Evolutionary conservation across 2,329 filamentous ascomycete species (phyloP).

Genomic region (Oidium heveae): DNA sequence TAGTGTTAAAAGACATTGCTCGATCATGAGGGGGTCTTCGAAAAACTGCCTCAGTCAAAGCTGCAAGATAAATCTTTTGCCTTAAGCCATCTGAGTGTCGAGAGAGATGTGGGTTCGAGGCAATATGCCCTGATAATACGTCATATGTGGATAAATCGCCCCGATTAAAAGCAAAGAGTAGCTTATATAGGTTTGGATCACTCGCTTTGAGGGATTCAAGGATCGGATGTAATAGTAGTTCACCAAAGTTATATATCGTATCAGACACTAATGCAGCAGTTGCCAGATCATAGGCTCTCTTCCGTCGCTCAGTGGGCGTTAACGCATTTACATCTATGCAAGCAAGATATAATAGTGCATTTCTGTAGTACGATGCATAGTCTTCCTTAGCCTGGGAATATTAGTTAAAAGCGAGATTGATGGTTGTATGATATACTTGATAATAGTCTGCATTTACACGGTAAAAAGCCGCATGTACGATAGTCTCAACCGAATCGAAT

Average conservation of each 20-base stretch:
- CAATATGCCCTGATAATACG: slow-evolving; percentile 54
- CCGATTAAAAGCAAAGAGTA: slow-evolving; percentile 95
- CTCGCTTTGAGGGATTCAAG: slow-evolving; percentile 61
- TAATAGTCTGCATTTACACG: slow-evolving; percentile 87
- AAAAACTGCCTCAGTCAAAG: slow-evolving; percentile 89
- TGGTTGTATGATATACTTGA: slow-evolving; percentile 29
- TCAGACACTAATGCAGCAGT: slow-evolving; percentile 82
- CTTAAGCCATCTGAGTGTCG: slow-evolving; percentile 66
- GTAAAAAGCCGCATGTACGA: slow-evolving; percentile 93
- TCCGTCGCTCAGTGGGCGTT: slow-evolving; percentile 46
- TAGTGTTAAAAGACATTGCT: slow-evolving; percentile 74
- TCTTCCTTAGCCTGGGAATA: slow-evolving; percentile 45
- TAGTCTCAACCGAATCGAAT: slow-evolving; percentile 85
- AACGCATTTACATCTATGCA: slow-evolving; percentile 70
- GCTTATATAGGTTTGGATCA: slow-evolving; percentile 71
- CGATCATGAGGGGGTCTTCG: slow-evolving; percentile 85
- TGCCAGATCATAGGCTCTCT: slow-evolving; percentile 74
- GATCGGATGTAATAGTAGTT: slow-evolving; percentile 92
- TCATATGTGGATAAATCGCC: slow-evolving; percentile 80
- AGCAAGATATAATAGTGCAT: slow-evolving; percentile 87
- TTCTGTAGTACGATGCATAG: slow-evolving; percentile 92
- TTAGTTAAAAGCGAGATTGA: background rate
- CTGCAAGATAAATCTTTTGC: slow-evolving; percentile 94
- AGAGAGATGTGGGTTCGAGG: slow-evolving; percentile 53
- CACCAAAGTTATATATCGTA: slow-evolving; percentile 97